Evolutionary conservation across 2,329 filamentous ascomycete species (phyloP).

Genomic region (Sporothrix phasma): DNA sequence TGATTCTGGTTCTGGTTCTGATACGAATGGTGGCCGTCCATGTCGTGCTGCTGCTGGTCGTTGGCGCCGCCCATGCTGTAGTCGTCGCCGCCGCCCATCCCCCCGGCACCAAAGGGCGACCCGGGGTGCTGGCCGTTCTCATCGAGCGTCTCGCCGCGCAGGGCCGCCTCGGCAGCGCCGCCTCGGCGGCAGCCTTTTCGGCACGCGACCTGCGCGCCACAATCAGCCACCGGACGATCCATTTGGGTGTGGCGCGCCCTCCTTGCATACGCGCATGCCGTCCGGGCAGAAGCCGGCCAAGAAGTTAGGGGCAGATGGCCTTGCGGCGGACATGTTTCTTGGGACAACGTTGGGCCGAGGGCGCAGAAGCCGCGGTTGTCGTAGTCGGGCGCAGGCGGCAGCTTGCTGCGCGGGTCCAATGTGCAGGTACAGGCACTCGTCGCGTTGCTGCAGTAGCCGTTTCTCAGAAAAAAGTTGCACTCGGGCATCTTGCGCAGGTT

Average conservation of each 20-base stretch:
- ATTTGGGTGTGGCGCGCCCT: constrained; percentile 76
- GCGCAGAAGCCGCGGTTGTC: constrained; percentile 92
- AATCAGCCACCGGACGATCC: constrained; percentile 46
- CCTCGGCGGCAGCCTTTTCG: constrained; percentile 10
- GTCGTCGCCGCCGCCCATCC: constrained; percentile 9
- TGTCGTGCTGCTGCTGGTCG: background rate
- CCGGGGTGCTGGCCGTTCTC: background rate
- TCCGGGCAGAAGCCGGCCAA: constrained; percentile 92
- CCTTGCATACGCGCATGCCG: constrained; percentile 55
- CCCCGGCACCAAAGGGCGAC: background rate
- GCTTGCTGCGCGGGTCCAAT: constrained; percentile 71
- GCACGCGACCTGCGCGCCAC: constrained; percentile 31
- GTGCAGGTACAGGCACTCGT: constrained; percentile 90
- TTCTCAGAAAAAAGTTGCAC: constrained; percentile 91
- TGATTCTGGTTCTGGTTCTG: constrained; percentile 24
- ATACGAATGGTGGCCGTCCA: background rate
- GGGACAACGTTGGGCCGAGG: constrained; percentile 72
- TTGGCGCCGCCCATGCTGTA: constrained; percentile 6
- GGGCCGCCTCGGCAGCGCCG: constrained; percentile 23
- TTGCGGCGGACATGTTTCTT: constrained; percentile 75
- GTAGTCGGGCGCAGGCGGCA: constrained; percentile 81
- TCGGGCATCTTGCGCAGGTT: constrained; percentile 97
- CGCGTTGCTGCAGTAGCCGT: constrained; percentile 90
- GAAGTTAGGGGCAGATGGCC: constrained; percentile 72
- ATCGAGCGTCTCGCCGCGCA: background rate